phyloP scores from a whole-genome alignment of 163 green algal genomes.

The Scenedesmus sp. region DNA sequence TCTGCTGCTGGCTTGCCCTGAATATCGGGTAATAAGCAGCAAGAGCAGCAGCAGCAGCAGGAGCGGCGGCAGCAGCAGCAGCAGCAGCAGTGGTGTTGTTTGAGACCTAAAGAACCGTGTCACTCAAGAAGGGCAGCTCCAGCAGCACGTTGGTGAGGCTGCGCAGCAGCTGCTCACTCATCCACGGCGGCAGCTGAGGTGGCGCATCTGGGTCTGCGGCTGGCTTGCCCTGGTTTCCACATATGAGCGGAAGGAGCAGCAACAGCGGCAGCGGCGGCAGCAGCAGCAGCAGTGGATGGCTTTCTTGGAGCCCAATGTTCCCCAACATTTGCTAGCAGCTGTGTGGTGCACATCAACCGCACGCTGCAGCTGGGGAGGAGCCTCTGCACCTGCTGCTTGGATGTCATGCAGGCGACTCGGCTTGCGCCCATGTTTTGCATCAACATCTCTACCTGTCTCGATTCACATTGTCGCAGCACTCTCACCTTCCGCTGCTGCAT shows the following conservation, averaged over 20 bases:
- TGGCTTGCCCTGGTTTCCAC: too few species aligned
- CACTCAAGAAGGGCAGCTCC: constrained; percentile 58
- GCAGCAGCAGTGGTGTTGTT: neutral
- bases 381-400: too few species aligned
- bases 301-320: too few species aligned
- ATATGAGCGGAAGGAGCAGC: neutral
- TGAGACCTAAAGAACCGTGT: constrained; percentile 52
- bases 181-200: constrained; percentile 27
- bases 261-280: too few species aligned
- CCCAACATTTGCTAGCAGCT: too few species aligned
- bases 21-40: neutral
- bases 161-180: constrained; percentile 48
- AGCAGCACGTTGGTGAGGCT: constrained; percentile 50
- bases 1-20: neutral
- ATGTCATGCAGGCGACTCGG: too few species aligned
- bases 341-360: too few species aligned
- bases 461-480: neutral
- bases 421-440: too few species aligned
- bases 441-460: too few species aligned
- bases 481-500: neutral
- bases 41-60: neutral
- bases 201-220: constrained; percentile 4
- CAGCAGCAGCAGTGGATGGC: too few species aligned
- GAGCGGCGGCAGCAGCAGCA: too few species aligned
- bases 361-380: too few species aligned